Conservation (phyloP, 2,329 filamentous ascomycete species). For the Pyrenophora seminiperda region DNA sequence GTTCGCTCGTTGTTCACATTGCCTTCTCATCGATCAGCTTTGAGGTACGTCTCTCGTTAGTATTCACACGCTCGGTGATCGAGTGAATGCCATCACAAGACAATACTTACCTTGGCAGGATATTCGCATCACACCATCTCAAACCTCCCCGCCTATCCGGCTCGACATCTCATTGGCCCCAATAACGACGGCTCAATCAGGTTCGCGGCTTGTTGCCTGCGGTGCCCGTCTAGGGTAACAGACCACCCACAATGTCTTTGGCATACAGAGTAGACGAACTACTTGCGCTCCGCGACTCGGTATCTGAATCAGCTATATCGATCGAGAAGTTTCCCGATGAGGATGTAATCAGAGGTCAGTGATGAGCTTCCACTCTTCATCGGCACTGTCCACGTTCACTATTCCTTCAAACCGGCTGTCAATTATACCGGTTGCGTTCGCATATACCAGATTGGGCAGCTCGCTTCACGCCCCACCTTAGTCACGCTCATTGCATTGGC, state of each 20-base stretch:
- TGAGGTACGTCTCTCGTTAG: slow-evolving; percentile 31
- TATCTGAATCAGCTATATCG: slow-evolving; percentile 50
- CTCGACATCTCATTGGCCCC: slow-evolving; percentile 16
- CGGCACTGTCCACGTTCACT: slow-evolving; percentile 21
- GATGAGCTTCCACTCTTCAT: slow-evolving; percentile 9
- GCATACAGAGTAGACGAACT: slow-evolving; percentile 51
- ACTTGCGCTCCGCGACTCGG: slow-evolving; percentile 48
- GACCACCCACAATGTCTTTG: slow-evolving; percentile 34
- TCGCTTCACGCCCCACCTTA: not conserved
- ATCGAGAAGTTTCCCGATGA: slow-evolving; percentile 50
- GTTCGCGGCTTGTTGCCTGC: slow-evolving; percentile 14
- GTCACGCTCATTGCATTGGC: not conserved
- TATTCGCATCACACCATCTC: slow-evolving; percentile 49
- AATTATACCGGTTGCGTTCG: not conserved
- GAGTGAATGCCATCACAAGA: not conserved
- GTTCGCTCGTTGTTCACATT: slow-evolving; percentile 40
- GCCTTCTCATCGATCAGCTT: slow-evolving; percentile 36
- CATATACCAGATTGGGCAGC: not conserved
- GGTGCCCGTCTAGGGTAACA: slow-evolving; percentile 12
- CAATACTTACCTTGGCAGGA: slow-evolving; percentile 24
- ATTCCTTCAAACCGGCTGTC: not conserved
- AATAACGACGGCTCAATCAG: slow-evolving; percentile 9
- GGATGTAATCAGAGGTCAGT: slow-evolving; percentile 51
- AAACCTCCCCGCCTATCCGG: slow-evolving; percentile 28
- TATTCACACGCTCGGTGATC: not conserved